phyloP scores from a whole-genome alignment of 495 filamentous ascomycete genomes.

The Neurospora sp. region DNA sequence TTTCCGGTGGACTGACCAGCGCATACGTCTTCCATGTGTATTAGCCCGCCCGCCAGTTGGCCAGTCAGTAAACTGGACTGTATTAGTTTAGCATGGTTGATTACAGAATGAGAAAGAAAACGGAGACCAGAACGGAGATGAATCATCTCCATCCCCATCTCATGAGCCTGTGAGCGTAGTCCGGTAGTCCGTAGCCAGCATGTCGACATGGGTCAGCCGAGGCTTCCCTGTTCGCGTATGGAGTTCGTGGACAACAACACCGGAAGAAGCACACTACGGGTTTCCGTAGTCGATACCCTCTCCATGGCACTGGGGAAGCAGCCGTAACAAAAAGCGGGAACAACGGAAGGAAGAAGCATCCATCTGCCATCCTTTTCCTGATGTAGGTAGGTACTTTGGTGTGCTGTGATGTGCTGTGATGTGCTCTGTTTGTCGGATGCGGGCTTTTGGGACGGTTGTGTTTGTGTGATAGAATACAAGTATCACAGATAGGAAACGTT shows the following conservation, averaged over 20 bases:
- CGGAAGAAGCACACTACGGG: neutral
- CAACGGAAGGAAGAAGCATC: neutral
- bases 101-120: too few species aligned
- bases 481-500: neutral
- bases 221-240: neutral
- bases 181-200: too few species aligned
- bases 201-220: neutral
- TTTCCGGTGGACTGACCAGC: too few species aligned
- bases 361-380: neutral
- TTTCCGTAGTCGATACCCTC: neutral
- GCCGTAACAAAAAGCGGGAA: neutral
- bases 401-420: neutral
- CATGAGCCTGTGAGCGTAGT: too few species aligned
- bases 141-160: too few species aligned
- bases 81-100: too few species aligned
- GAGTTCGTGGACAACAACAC: neutral
- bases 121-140: too few species aligned
- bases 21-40: too few species aligned
- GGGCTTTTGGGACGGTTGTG: neutral
- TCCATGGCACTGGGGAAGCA: neutral
- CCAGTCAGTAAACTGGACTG: too few species aligned
- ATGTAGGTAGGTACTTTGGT: neutral
- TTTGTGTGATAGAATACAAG: neutral
- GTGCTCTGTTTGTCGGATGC: neutral
- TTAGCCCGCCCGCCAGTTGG: too few species aligned